Conservation (phyloP, 2,329 filamentous ascomycete genomes). For the Lithohypha guttulata region DNA sequence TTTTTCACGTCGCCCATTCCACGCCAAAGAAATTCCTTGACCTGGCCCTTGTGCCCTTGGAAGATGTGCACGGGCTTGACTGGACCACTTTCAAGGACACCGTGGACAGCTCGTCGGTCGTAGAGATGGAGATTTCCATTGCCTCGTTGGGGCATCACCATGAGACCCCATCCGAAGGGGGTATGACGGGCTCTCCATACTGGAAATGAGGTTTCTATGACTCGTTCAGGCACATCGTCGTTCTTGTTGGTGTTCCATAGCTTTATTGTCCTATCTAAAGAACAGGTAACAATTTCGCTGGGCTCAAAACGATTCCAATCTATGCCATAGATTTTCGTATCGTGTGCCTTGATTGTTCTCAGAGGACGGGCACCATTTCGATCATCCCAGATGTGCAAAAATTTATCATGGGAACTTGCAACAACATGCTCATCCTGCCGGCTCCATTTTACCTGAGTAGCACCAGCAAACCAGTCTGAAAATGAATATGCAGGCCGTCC, state of each 20-base stretch:
- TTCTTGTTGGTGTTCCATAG: conserved; percentile 72
- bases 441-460: conserved; percentile 92
- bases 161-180: conserved; percentile 72
- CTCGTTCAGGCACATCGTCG: conserved; percentile 56
- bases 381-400: conserved; percentile 82
- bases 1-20: conserved; percentile 59
- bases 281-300: conserved; percentile 72
- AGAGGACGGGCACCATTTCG: conserved; percentile 67
- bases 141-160: conserved; percentile 86
- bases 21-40: conserved; percentile 88
- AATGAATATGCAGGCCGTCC: conserved; percentile 66
- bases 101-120: conserved; percentile 41
- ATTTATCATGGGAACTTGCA: conserved; percentile 82
- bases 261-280: conserved; percentile 82
- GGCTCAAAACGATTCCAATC: conserved; percentile 79
- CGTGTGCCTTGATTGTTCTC: conserved; percentile 75
- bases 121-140: conserved; percentile 79
- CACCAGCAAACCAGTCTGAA: conserved; percentile 86
- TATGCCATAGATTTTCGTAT: conserved; percentile 87
- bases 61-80: conserved; percentile 41
- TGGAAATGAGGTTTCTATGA: conserved; percentile 73
- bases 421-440: conserved; percentile 76
- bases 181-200: conserved; percentile 88
- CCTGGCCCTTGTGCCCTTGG: conserved; percentile 49
- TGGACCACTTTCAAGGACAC: conserved; percentile 24